Base-by-base conservation (phyloP, 2,329 filamentous ascomycete genomes). In the Xylariomycetidae sp. region DNA sequence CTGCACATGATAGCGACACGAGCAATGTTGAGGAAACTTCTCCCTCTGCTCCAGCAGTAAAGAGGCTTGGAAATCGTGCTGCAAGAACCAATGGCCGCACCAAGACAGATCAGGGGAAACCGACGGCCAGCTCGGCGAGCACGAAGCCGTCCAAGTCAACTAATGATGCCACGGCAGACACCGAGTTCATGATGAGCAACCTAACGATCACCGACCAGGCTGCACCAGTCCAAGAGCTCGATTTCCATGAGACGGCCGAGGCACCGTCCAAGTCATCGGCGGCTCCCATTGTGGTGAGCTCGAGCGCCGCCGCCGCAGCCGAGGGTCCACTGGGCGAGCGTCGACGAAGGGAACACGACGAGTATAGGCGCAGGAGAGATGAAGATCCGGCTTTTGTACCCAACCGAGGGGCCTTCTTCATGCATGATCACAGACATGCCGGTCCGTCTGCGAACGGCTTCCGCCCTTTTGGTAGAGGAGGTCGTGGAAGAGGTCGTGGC, bases 321-420 rank as follows among this genome's bases (percentile, higher is more conserved):
- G 66, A 71, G 44, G 78, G 81, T 50, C 70, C 74, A 20, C 65
- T 76, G 38, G 73, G 74, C 33, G 84, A 92, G 43, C 73, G 78
- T 45, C 80, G 85, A 58, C 79, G 85, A 44, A 79, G 84, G 47
- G 89, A 95, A 54, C 86, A 94, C 52, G 88, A 95, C 44, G 86
- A 94, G 54, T 93, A 94, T 64, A 80, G 82, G 63, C 86, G 83
- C 63, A 85, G 85, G 59, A 76, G 86, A 48, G 87, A 94, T 55
- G 80, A 86, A 49, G 87, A 95, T 58, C 90, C 90, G 22, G 80
- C 89, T 9, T 95, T 95, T 62, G 90, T 95, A 35, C 90, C 92
- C 34, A 95, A 93, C 53, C 74, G 90, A 46, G 92, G 92, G 38
- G 82, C 85, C 42, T 96, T 96, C 68, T 96, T 95, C 66, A 88